Evolutionary conservation across 2,329 filamentous ascomycete genomes (phyloP), one percentile per base, ranked within the genome.

Genomic region (Erysiphe pulchra): DNA sequence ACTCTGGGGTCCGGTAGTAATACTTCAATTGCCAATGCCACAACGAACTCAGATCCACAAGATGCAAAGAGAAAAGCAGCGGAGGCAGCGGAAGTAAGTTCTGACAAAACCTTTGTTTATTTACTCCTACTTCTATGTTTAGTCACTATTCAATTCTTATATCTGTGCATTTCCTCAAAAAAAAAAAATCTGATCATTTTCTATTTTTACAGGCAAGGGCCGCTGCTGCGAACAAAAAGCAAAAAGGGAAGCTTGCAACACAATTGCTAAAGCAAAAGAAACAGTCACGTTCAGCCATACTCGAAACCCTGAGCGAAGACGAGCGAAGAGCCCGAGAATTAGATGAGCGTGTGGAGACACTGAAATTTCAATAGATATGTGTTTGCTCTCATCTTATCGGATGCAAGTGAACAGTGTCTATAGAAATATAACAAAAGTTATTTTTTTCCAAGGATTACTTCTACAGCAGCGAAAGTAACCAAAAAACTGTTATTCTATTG

Each of bases 71-170:
- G 66, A 46, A 80, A 75, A 49, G 86, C 86, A 4, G 84, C 83
- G 0, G 71, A 74, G 51, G 86, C 85, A 45, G 86, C 86, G 49
- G 81, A 92, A 76, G 85, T 92, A 60, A 58, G 74, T 34, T 34
- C 32, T 4, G 9, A 34, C 3, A 34, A 34, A 3, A 64, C 30
- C 5, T 13, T 18, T 20, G 16, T 34, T 11, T 4, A 32, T 17
- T 16, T 17, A 33, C 33, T 11, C 24, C n/a, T 17, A 43, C 31
- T 43, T 20, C 4, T 32, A 8, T 18, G 30, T 30, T 44, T 32
- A 32, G 13, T 2, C 10, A 34, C 32, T n/a, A 34, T 34, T 4
- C 14, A 34, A 12, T 34, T 34, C 32, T n/a, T 34, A 24, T 24
- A 24, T 24, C 3, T 24, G 20, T 24, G 11, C 32, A 34, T 34